Evolutionary conservation across 768 basidiomycete genomes (phyloP).

Genomic region (Pleurotus pulmonarius): DNA sequence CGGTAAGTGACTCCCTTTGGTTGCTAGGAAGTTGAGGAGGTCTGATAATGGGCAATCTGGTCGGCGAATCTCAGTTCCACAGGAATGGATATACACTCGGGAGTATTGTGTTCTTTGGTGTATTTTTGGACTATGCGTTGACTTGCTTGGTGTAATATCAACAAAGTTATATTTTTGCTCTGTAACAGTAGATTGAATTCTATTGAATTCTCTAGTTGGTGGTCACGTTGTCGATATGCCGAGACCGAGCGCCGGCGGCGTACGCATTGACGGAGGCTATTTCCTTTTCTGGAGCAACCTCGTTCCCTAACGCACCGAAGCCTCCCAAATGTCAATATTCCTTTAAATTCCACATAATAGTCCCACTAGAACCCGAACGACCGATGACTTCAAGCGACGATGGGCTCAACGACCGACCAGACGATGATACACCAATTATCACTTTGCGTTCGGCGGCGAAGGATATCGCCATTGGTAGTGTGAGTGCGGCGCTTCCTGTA

Average conservation of each 20-base stretch:
- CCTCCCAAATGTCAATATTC: too few relatives aligned
- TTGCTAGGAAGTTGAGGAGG: not conserved
- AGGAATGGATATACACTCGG: conserved; percentile 16
- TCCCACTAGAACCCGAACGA: not conserved
- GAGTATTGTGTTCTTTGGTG: conserved; percentile 12
- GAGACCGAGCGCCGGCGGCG: too few relatives aligned
- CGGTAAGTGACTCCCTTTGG: not conserved
- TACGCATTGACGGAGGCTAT: too few relatives aligned
- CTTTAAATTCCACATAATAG: too few relatives aligned
- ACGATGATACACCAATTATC: conserved; percentile 14
- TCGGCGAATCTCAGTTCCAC: not conserved
- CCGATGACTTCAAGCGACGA: conserved; percentile 14
- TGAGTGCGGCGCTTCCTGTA: conserved; percentile 25
- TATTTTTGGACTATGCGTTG: conserved; percentile 12
- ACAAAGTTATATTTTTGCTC: not conserved
- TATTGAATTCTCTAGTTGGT: too few relatives aligned
- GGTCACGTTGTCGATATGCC: too few relatives aligned
- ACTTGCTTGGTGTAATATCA: not conserved
- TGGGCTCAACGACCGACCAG: conserved; percentile 10
- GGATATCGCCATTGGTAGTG: conserved; percentile 57
- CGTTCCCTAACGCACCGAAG: too few relatives aligned
- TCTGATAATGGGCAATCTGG: too few relatives aligned
- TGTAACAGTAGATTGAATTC: too few relatives aligned
- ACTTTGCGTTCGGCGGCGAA: conserved; percentile 28
- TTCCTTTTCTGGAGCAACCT: too few relatives aligned